Evolutionary conservation across 352 stramenopile species (phyloP).

Genomic region (Pythium pyrilobum): DNA sequence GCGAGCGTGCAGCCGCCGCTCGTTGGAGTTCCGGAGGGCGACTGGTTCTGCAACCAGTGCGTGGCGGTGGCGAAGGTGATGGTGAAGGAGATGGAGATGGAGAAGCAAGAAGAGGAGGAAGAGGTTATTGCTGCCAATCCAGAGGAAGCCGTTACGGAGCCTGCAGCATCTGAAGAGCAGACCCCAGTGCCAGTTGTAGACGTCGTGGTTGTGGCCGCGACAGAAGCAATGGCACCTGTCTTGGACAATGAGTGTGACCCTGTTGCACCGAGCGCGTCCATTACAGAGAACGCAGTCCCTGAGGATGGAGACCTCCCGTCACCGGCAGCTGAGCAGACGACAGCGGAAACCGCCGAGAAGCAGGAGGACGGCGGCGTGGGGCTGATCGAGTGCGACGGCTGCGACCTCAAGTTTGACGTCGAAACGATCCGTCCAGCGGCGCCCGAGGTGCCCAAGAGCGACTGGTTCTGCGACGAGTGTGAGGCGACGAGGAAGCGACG

Average conservation of each 20-base stretch:
- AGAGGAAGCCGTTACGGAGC: neutral
- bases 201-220: neutral
- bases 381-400: constrained; percentile 68
- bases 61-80: neutral
- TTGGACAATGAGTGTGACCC: too few relatives aligned
- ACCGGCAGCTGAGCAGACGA: too few relatives aligned
- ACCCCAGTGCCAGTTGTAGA: neutral
- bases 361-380: constrained; percentile 15
- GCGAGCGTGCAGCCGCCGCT: constrained; percentile 37
- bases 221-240: too few relatives aligned
- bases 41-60: constrained; percentile 36
- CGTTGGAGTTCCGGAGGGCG: constrained; percentile 31
- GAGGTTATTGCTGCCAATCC: neutral
- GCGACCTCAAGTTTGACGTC: constrained; percentile 60
- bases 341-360: neutral
- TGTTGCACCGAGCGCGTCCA: too few relatives aligned
- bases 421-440: constrained; percentile 39
- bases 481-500: constrained; percentile 11
- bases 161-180: too few relatives aligned
- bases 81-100: neutral
- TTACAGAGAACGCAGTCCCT: too few relatives aligned
- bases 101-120: neutral
- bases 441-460: constrained; percentile 31
- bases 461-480: constrained; percentile 37
- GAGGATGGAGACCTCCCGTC: too few relatives aligned